Conservation (phyloP, 345 rosid species). For the Reutealis trisperma region DNA sequence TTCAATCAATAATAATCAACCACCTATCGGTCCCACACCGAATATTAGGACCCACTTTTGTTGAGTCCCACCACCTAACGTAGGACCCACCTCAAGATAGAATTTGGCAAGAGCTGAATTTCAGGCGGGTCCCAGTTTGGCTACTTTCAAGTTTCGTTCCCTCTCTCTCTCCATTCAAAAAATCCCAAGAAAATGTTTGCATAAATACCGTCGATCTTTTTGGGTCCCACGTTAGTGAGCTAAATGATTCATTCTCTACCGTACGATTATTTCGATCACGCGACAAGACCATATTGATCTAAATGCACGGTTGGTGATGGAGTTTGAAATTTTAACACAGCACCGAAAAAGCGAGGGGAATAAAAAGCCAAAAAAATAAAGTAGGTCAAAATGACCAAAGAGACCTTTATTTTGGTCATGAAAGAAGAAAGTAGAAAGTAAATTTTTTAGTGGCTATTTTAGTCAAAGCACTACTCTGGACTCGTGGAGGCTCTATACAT, state of each 20-base stretch:
- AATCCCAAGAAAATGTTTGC: too few relatives aligned
- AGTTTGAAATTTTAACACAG: background rate
- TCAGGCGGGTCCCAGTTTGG: background rate
- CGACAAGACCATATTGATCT: background rate
- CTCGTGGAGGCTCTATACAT: background rate
- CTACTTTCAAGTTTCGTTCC: too few relatives aligned
- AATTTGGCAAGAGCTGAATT: background rate
- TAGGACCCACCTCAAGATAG: background rate
- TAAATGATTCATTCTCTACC: background rate
- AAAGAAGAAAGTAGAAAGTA: background rate
- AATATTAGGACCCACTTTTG: background rate
- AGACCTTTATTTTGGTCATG: background rate
- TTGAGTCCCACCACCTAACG: background rate
- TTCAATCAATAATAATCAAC: background rate
- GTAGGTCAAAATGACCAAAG: slow-evolving; percentile 12
- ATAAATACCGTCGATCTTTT: background rate
- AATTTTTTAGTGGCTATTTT: slow-evolving; percentile 11
- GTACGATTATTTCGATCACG: background rate
- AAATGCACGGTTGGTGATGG: background rate
- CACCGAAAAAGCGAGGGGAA: background rate
- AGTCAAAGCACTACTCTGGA: slow-evolving; percentile 14
- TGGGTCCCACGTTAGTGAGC: background rate
- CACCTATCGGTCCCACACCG: background rate
- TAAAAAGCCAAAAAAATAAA: background rate
- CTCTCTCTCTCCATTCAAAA: background rate